These are phyloP conservation scores for Phaeosphaeria sp. DNA, from an alignment of 2,329 filamentous ascomycete genomes.

Conservation along the genomic window DNA sequence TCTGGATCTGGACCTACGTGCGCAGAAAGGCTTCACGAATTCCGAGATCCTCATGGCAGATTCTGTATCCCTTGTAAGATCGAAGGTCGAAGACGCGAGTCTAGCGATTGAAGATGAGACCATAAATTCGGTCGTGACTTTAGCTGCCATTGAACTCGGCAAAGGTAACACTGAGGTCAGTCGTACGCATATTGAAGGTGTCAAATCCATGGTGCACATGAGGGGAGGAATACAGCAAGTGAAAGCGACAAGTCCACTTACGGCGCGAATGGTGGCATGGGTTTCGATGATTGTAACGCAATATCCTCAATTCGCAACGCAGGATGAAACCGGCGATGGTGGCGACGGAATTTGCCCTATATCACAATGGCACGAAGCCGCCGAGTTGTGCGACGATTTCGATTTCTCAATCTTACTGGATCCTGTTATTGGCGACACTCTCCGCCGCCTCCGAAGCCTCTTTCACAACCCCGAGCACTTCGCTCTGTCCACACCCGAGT, in stretches of 20 bases:
- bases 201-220: slow-evolving; percentile 57
- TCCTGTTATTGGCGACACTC: slow-evolving; percentile 44
- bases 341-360: slow-evolving; percentile 60
- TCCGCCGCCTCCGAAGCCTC: slow-evolving; percentile 55
- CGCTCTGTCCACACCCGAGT: slow-evolving; percentile 49
- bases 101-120: slow-evolving; percentile 63
- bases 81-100: slow-evolving; percentile 56
- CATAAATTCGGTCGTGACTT: slow-evolving; percentile 63
- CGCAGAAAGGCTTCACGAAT: slow-evolving; percentile 60
- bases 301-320: slow-evolving; percentile 60
- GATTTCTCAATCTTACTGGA: slow-evolving; percentile 38
- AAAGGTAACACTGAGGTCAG: slow-evolving; percentile 5
- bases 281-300: slow-evolving; percentile 65
- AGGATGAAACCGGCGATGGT: slow-evolving; percentile 55
- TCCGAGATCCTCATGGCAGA: slow-evolving; percentile 66
- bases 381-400: slow-evolving; percentile 2
- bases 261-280: slow-evolving; percentile 64
- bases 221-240: slow-evolving; percentile 60
- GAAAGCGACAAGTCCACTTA: slow-evolving; percentile 59
- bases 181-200: slow-evolving; percentile 56
- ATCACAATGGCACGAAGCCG: slow-evolving; percentile 54
- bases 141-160: slow-evolving; percentile 6
- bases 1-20: slow-evolving; percentile 61
- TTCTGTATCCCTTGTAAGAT: slow-evolving; percentile 60
- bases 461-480: slow-evolving; percentile 46